Base-by-base conservation (phyloP, 441 rosid species). In the Arabidopsis lyrata region DNA sequence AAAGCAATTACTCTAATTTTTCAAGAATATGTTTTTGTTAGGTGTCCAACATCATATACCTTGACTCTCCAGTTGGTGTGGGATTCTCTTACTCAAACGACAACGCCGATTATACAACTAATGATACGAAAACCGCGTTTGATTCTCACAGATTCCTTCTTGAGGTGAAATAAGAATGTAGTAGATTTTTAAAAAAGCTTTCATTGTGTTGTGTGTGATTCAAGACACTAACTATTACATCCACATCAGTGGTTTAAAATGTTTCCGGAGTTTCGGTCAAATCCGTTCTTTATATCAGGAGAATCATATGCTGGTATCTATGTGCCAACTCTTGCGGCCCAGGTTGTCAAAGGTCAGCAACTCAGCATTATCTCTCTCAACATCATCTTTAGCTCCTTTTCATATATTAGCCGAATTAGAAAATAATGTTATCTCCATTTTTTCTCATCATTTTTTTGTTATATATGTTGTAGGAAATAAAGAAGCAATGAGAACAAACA, bases 231-330 rank as follows among this genome's bases (percentile, higher is more conserved):
- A 44, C 36, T 55, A 52, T 74, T 16, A 32, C 59, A 18, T 70
- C 49, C 47, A 48, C 31, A 55, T 69, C 61, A 94, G 97, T 94
- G 99, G 97, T 90, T 95, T 80, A 80, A 86, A 77, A 84, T 81
- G 59, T 94, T 86, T 79, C 86, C 90, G 0, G 93, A 94, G 80
- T 92, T 90, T 80, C 92, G 86, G 38, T 63, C 90, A 59, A 94
- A 94, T 79, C 93, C 90, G 2, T 89, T 94, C 66, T 94, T 77
- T 73, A 77, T 94, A 61, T 73, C 97, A 15, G 97, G 99, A 77
- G 97, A 92, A 87, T 90, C 97, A 2, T 95, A 86, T 80, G 97
- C 97, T 67, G 97, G 97, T 73, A 68, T 95, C 50, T 95, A 89
- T 65, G 93, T 92, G 64, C 99, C 97, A 31, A 90, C 89, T 71